Base-by-base conservation (phyloP, 805 yeast genomes). In the Nakazawaea pomicola region DNA sequence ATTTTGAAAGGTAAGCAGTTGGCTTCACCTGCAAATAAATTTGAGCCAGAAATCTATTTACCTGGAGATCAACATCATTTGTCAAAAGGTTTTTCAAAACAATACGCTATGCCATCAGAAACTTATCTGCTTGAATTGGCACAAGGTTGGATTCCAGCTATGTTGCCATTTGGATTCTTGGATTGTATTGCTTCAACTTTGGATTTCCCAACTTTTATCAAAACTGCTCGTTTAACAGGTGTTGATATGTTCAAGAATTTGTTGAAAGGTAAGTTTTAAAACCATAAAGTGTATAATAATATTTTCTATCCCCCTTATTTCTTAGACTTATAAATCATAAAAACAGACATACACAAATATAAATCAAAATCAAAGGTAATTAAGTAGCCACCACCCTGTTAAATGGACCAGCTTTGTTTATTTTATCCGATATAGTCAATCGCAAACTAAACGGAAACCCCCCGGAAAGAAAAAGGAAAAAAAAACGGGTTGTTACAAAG, bases 131-230 rank as follows among this genome's bases (percentile, higher is more conserved):
- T 93, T 49, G 99, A 93, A 61, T 72, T 91, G 55, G 99, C 99
- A 6, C 98, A 91, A 67, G 99, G 99, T 46, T 93, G 96, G 95
- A 87, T 93, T 50, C 98, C 99, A 27, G 82, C 91, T 32, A 93
- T 93, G 99, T 72, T 93, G 46, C 98, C 98, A 16, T 93, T 93
- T 60, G 99, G 99, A 0, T 79, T 91, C 64, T 66, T 86, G 37
- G 95, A 88, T 57, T 76, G 83, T 4, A 55, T 83, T 45, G 73
- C 82, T 40, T 82, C 95, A 31, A 93, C 98, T 12, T 61, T 90
- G 52, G 99, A 93, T 60, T 59, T 80, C 45, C 61, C 68, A 51
- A 78, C 95, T 19, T 70, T 91, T 46, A 63, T 59, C 46, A 74
- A 76, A 57, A 93, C 98, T 6, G 76, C 72, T 29, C 76, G 72